Base-by-base conservation (phyloP, 2,329 filamentous ascomycete genomes). In the Alternaria panax region DNA sequence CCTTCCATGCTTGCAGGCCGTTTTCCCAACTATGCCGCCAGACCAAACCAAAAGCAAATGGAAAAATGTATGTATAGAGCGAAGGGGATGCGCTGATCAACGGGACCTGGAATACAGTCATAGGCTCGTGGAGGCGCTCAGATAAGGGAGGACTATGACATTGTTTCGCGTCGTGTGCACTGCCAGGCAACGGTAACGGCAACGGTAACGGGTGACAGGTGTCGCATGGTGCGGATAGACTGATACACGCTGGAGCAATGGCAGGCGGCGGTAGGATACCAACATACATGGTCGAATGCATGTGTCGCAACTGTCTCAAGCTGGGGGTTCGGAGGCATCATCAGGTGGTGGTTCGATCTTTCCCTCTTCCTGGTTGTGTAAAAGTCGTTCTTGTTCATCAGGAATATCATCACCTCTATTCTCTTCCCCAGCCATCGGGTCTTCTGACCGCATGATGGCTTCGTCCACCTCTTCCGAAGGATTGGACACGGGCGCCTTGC, bases 351-450 rank as follows among this genome's bases (percentile, higher is more conserved):
- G 57, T 22, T 62, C 56, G 6, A 36, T 53, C 46, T 63, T 62
- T 5, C 54, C 61, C 38, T 63, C 41, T 46, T 57, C 51, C 38
- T 62, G 54, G 27, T 55, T 47, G 7, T 66, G 59, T 30, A 72
- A 38, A 22, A 73, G 59, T 5, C 69, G 59, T 32, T 60, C 52
- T 27, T 74, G 72, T 54, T 75, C 71, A 3, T 69, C 65, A 0
- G 66, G 59, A 41, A 67, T 63, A 12, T 61, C 51, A 2, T 64
- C 68, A n/a, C 52, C 27, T 24, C 61, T 53, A 3, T 63, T 51
- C 9, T 60, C 60, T 28, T 70, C 63, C 2, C 63, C 68, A 2
- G 67, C 65, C 40, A 58, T 65, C 1, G 66, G 63, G n/a, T 72
- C 66, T 16, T 72, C 68, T 2, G 65, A 60, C 3, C 59, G 41